Evolutionary conservation across 306 rosid genomes (phyloP).

Genomic region (Cicer judaicum): DNA sequence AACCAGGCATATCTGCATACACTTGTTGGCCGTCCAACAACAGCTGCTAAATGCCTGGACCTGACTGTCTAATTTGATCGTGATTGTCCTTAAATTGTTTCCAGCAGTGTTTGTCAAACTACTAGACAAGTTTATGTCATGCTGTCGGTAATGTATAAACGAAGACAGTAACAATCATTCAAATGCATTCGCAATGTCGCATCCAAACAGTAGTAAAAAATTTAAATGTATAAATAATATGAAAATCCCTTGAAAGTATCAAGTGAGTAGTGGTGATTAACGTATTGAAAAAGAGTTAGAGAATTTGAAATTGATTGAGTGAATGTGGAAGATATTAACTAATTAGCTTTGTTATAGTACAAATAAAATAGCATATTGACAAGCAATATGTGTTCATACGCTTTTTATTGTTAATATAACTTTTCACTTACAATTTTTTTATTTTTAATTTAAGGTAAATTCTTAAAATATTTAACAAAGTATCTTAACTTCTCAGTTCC

Average conservation of each 20-base stretch:
- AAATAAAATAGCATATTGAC: background rate
- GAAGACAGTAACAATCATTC: background rate
- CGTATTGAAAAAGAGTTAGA: background rate
- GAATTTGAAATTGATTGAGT: background rate
- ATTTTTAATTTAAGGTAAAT: conserved; percentile 6
- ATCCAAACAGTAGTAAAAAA: too few relatives aligned
- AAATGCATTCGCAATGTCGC: background rate
- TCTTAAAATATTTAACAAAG: conserved; percentile 3
- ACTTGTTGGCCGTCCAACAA: background rate
- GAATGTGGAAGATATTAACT: conserved; percentile 4
- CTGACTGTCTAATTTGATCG: background rate
- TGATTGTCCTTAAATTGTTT: background rate
- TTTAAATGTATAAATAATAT: background rate
- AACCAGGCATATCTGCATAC: background rate
- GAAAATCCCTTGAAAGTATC: background rate
- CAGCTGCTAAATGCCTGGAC: background rate
- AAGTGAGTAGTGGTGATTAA: background rate
- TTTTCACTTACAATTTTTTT: background rate
- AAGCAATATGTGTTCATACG: background rate
- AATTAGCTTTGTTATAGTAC: background rate
- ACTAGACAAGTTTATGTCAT: background rate
- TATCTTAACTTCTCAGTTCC: conserved; percentile 1
- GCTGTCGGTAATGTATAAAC: background rate
- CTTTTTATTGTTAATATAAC: conserved; percentile 3
- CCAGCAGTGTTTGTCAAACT: too few relatives aligned